phyloP scores from a whole-genome alignment of 805 yeast genomes.

The Wickerhamiella slavikovae region DNA sequence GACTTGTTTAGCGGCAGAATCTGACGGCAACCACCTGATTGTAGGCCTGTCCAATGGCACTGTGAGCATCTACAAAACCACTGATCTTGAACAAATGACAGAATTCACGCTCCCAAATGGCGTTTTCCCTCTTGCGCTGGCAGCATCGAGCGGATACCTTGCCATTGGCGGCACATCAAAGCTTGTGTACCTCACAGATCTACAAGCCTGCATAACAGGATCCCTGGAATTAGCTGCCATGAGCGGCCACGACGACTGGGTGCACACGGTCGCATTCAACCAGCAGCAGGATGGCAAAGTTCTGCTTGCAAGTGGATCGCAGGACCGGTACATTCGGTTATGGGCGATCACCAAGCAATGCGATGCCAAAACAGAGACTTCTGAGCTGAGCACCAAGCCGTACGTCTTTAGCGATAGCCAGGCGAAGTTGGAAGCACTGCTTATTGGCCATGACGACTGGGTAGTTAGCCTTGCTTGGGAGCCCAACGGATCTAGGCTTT shows the following conservation, averaged over 20 bases:
- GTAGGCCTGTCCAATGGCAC: constrained; percentile 50
- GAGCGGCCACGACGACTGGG: constrained; percentile 95
- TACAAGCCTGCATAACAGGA: not conserved
- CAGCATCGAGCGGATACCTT: constrained; percentile 8
- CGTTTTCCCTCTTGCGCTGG: constrained; percentile 15
- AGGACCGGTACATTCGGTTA: constrained; percentile 75
- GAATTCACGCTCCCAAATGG: constrained; percentile 2
- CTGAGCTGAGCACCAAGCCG: constrained; percentile 45
- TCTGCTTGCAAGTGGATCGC: constrained; percentile 73
- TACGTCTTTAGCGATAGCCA: constrained; percentile 30
- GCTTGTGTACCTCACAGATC: constrained; percentile 27
- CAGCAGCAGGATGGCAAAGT: constrained; percentile 25
- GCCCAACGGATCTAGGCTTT: constrained; percentile 33
- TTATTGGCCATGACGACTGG: constrained; percentile 99
- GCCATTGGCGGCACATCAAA: constrained; percentile 20
- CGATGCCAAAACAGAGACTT: not conserved
- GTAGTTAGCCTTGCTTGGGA: constrained; percentile 73
- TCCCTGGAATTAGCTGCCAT: no score
- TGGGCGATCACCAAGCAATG: constrained; percentile 40
- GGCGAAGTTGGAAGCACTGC: constrained; percentile 72
- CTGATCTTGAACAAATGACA: not conserved
- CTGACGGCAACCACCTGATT: constrained; percentile 25
- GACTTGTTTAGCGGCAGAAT: constrained; percentile 43
- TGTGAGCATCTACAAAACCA: constrained; percentile 36
- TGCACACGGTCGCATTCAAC: constrained; percentile 48